Conservation (phyloP, 768 basidiomycete species). For the Galerina marginata region DNA sequence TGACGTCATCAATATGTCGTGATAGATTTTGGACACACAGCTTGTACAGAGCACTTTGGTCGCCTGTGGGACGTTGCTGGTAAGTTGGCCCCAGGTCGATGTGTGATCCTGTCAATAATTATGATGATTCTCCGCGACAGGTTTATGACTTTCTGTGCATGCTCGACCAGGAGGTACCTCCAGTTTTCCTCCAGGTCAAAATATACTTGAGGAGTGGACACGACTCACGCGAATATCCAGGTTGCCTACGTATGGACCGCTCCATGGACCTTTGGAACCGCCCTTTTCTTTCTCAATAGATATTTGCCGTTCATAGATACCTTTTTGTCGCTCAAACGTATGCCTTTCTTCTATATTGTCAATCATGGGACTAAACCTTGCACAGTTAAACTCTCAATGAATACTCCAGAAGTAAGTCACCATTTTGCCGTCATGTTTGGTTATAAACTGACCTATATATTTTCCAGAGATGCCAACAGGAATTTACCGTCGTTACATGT, state of each 20-base stretch:
- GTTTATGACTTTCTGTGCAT: constrained; percentile 43
- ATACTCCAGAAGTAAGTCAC: constrained; percentile 26
- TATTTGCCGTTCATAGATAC: constrained; percentile 47
- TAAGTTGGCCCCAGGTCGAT: constrained; percentile 2
- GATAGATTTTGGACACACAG: constrained; percentile 26
- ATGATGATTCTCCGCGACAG: constrained; percentile 17
- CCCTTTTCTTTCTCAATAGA: constrained; percentile 44
- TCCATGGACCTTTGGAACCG: constrained; percentile 32
- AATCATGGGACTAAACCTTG: neutral
- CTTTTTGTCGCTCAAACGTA: constrained; percentile 37
- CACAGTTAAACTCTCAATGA: constrained; percentile 20
- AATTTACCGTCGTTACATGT: constrained; percentile 39
- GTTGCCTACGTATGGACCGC: constrained; percentile 40
- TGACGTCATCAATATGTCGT: neutral
- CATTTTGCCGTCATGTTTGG: neutral
- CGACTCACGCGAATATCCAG: constrained; percentile 16
- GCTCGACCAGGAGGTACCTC: constrained; percentile 39
- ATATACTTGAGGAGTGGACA: neutral
- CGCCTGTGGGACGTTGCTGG: constrained; percentile 33
- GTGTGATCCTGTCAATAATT: neutral
- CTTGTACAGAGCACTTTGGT: constrained; percentile 32
- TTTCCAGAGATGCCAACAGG: constrained; percentile 28
- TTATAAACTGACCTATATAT: neutral
- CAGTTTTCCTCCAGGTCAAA: neutral
- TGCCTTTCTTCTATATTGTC: constrained; percentile 8